A percentile compares a stretch with the other conserved stretches of the same genome.
These are phyloP conservation scores for Cystofilobasidium macerans DNA, from an alignment of 768 basidiomycete genomes.

Conservation along the genomic window DNA sequence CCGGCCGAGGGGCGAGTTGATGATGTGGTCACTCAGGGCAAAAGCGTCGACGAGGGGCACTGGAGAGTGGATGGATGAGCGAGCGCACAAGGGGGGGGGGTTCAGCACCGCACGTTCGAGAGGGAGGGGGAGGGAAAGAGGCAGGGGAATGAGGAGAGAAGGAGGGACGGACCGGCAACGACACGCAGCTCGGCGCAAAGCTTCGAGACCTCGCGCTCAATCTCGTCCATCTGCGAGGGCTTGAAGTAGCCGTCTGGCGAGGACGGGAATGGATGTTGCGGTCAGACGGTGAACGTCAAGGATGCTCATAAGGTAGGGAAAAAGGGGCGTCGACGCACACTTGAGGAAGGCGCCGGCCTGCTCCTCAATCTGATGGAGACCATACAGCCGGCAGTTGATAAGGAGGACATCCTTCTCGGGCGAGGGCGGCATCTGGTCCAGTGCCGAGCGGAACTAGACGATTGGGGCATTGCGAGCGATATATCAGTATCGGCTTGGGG, in stretches of 20 bases:
- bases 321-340: constrained; percentile 29
- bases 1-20: constrained; percentile 42
- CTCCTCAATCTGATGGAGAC: constrained; percentile 42
- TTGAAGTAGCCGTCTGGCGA: constrained; percentile 36
- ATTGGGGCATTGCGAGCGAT: neutral
- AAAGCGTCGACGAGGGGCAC: constrained; percentile 38
- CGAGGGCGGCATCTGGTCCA: constrained; percentile 35
- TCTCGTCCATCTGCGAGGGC: constrained; percentile 34
- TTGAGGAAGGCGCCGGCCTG: constrained; percentile 42
- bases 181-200: constrained; percentile 34
- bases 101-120: too few relatives aligned
- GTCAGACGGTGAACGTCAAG: too few relatives aligned
- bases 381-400: constrained; percentile 39
- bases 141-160: neutral
- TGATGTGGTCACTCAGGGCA: constrained; percentile 30
- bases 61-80: too few relatives aligned
- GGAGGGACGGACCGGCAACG: constrained; percentile 33
- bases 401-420: constrained; percentile 37
- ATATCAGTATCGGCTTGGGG: neutral
- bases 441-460: constrained; percentile 34
- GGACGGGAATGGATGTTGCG: too few relatives aligned
- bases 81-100: too few relatives aligned
- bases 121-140: neutral
- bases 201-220: constrained; percentile 33
- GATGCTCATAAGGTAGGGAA: neutral